A percentile compares a stretch with the other conserved stretches of the same genome.
Conservation (phyloP, 441 rosid genomes). For the Croton setiger region DNA sequence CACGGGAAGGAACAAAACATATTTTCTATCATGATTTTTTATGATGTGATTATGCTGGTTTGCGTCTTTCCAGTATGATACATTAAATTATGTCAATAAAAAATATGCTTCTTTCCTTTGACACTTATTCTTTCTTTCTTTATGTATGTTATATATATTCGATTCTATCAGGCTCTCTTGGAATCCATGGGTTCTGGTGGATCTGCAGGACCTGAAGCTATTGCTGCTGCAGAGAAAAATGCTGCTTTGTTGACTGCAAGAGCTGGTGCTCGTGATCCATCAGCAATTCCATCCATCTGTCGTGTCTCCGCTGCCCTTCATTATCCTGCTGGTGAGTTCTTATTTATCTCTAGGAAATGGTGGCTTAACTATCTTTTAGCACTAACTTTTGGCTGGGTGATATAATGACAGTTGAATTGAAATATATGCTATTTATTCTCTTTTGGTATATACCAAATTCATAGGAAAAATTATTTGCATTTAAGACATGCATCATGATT, state of each 20-base stretch:
- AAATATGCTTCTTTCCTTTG: constrained; percentile 11
- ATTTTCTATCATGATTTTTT: background rate
- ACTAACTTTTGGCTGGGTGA: background rate
- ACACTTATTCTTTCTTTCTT: background rate
- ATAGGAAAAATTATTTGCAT: background rate
- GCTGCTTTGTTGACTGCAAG: constrained; percentile 93
- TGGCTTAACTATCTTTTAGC: background rate
- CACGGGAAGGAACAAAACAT: background rate
- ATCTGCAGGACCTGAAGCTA: constrained; percentile 87
- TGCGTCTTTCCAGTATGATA: constrained; percentile 8
- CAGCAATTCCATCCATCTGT: constrained; percentile 96
- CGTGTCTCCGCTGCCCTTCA: constrained; percentile 96
- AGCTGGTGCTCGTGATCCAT: constrained; percentile 99
- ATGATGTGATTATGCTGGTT: background rate
- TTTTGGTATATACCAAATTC: background rate
- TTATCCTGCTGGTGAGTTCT: constrained; percentile 82
- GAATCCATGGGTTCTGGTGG: constrained; percentile 89
- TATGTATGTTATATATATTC: background rate
- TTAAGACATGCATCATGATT: background rate
- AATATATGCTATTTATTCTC: background rate
- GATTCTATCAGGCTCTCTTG: constrained; percentile 66
- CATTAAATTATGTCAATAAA: background rate
- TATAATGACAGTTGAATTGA: background rate
- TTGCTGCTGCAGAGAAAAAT: constrained; percentile 87
- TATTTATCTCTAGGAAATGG: constrained; percentile 2